Base-by-base conservation (phyloP, 306 rosid genomes). In the Abrus precatorius region DNA sequence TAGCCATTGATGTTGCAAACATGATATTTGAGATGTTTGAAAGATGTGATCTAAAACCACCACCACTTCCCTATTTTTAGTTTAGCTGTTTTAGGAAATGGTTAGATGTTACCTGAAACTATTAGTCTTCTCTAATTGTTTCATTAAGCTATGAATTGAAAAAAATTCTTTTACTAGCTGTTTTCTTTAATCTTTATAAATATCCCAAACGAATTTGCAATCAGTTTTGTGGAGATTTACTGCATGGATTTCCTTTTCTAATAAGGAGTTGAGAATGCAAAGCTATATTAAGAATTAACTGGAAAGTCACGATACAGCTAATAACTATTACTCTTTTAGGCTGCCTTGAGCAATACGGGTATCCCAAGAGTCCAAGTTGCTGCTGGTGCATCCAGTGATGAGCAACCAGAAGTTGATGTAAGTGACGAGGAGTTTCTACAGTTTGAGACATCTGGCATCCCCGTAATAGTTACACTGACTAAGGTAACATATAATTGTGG, bases 361-460 rank as follows among this genome's bases (percentile, higher is more conserved):
- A 95, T 93, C 83, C 99, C 97, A 5, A 91, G 81, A 81, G 97
- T 93, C 54, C 76, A 84, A n/a, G 93, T 92, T 59, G 85, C 92
- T 3, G 89, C 87, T 3, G 86, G 80, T 77, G 88, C 88, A 56
- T 74, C 90, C 33, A 92, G 72, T 30, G 90, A 95, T 54, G 90
- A 87, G 48, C 83, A 90, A 59, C 95, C 94, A 2, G 95, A 95
- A 88, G 89, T 91, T 56, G 97, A 95, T 3, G 29, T 93, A 45
- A 91, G 95, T 1, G 97, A 95, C 0, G 99, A 95, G 82, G 99
- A 95, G 88, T 91, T 91, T 84, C 73, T 95, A 69, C 99, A 90
- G 83, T 93, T 91, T 30, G 95, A 95, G 84, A 91, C 99, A 40
- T 90, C 97, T 10, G 87, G 84, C 20, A 49, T 95, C 80, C 97